Base-by-base conservation (phyloP, 768 basidiomycete genomes). In the Chalciporus piperatus region DNA sequence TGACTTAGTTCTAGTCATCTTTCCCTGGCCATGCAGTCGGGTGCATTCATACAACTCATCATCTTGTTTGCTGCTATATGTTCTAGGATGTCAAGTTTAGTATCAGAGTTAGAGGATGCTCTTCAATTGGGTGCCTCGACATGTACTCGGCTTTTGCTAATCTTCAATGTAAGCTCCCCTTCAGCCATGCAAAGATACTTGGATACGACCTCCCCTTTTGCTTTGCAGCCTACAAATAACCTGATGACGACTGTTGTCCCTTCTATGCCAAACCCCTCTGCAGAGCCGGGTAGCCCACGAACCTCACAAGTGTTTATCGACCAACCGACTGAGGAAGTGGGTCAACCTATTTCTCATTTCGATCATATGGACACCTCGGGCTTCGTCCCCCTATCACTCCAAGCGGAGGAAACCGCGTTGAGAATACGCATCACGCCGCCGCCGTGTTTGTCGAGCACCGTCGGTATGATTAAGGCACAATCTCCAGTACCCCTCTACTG, bases 41-140 rank as follows among this genome's bases (percentile, higher is more conserved):
- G 84, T 16, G 83, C 87, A 16, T 92, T 92, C 60, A 72, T 87
- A 12, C 85, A 86, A 54, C 63, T 88, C 14, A 67, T 84, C n/a
- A 61, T 92, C 41, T 71, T 80, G 5, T 72, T 91, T 38, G 71
- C 75, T 20, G 86, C 82, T 12, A 76, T 88, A 35, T 69, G 77
- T 40, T 85, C 85, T 3, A 77, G 89, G 50, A 66, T 88, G 62
- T 70, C 69, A 22, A 60, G 65, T 4, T 61, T 86, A 27, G 62
- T 75, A 20, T 59, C 65, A 33, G 81, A 83, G 54, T 54, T 85
- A 2, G 58, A 63, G 2, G 73, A 76, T 9, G 66, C 66, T 37
- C 58, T 81, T 5, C 59, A 67, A n/a, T 58, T 58, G 12, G 48
- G 64, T 6, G 60, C 59, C 47, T 58, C 48, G 8, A 60, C 69